Evolutionary conservation across 208 protist genomes (phyloP), one percentile per base, ranked within the genome.

Genomic region (Plasmodiophora brassicae): DNA sequence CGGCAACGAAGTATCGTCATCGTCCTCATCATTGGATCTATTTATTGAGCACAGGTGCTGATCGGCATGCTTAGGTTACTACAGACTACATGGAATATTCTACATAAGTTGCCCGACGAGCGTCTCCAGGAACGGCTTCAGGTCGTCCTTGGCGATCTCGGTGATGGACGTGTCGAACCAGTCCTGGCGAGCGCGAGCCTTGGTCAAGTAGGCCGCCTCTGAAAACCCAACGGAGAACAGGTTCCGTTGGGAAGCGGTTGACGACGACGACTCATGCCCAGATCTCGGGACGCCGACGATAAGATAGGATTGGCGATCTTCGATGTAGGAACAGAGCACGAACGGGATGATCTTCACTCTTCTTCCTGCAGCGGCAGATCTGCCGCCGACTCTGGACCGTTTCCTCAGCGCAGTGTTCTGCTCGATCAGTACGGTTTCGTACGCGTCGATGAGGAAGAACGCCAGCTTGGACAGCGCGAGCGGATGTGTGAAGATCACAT

Each of bases 121-220:
- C n/a, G 14, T 83, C 35, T 88, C 85, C 41, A 88, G 32, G 46
- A 88, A 88, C 36, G 41, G 39, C 28, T 88, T 88, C 85, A 88
- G 46, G 32, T 88, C 54, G 46, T 88, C 85, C 1, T 1, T 20
- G 45, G 41, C 45, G 54, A 88, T 57, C 28, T 88, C 85, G 39
- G 60, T 78, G 46, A 88, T 43, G 50, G 85, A 8, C 10, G 50
- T 78, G 25, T 88, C 85, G 85, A 88, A 88, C 35, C 85, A 22
- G 54, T 88, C 85, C 22, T 88, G 85, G 8, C 50, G 1, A 43
- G 46, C 85, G 10, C 85, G 85, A 85, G 85, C 85, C 46, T 88
- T 88, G 20, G 45, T 45, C 45, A 45, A 32, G 8, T 45, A 32
- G 25, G 85, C 46, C 8, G 85, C 85, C n/a, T 88, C 85, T 5